Base-by-base conservation (phyloP, 2,329 filamentous ascomycete genomes). In the Paecilomyces sp. region DNA sequence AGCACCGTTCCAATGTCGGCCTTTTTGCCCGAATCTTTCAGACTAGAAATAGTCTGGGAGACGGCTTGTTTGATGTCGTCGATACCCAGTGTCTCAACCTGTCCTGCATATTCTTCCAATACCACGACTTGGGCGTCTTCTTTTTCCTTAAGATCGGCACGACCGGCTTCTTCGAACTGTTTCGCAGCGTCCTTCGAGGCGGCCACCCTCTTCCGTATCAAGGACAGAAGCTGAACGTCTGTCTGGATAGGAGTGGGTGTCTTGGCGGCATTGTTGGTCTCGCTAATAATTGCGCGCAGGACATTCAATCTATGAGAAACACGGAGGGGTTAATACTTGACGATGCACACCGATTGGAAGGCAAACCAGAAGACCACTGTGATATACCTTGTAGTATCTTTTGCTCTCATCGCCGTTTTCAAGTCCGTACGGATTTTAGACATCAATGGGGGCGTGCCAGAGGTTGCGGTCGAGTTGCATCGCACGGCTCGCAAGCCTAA, bases 201-300 rank as follows among this genome's bases (percentile, higher is more conserved):
- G 11, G 71, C 63, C 2, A 70, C 66, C 36, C 76, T 77, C 66
- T 80, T 81, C n/a, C 72, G 73, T 34, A 82, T 75, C 34, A 81
- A 64, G 1, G 74, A 70, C 7, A 82, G 66, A 31, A 82, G 69
- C 57, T 80, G 77, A 15, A 79, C 67, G 60, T 82, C 78, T 28
- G 77, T 79, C 59, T 74, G 71, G 24, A 81, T 76, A 11, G 79
- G 79, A 15, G 70, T 72, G 2, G 77, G 63, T 22, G 76, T 76
- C 69, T 80, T 80, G 57, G 74, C 71, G n/a, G 77, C 73, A 63
- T 80, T 80, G 66, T 79, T 80, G 64, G 75, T 76, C 63, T 82
- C 79, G 55, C 79, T 76, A 58, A 82, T 79, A 60, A 81, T 68
- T 54, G 76, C 74, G 36, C 79, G 78, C 18, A 82, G 70, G 41